Evolutionary conservation across 495 filamentous ascomycete species (phyloP).

Genomic region (Ascobolus immersus): DNA sequence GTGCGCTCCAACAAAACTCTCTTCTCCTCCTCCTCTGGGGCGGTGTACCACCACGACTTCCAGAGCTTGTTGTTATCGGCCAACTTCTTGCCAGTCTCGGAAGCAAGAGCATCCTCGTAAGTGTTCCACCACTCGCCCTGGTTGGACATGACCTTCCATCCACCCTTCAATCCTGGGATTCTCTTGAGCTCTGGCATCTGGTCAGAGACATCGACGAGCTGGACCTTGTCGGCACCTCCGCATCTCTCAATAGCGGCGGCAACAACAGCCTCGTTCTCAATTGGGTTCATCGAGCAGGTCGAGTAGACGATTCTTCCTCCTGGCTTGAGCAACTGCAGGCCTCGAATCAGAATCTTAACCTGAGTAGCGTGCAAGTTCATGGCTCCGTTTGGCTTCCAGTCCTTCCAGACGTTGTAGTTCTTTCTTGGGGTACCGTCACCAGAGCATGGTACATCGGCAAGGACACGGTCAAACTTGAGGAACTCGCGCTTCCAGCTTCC

Average conservation of each 20-base stretch:
- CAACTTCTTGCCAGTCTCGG: slow-evolving; percentile 7
- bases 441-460: slow-evolving; percentile 91
- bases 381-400: slow-evolving; percentile 66
- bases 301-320: slow-evolving; percentile 89
- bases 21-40: slow-evolving; percentile 27
- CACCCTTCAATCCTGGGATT: slow-evolving; percentile 34
- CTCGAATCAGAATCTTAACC: slow-evolving; percentile 68
- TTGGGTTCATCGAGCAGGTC: slow-evolving; percentile 90
- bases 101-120: slow-evolving; percentile 39
- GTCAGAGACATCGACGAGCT: slow-evolving; percentile 56
- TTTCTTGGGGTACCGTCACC: slow-evolving; percentile 83
- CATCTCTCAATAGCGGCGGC: slow-evolving; percentile 66
- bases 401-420: slow-evolving; percentile 78
- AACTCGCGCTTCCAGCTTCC: slow-evolving; percentile 31
- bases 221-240: slow-evolving; percentile 56
- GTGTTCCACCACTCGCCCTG: slow-evolving; percentile 44
- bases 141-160: slow-evolving; percentile 79
- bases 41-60: slow-evolving; percentile 53
- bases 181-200: slow-evolving; percentile 53
- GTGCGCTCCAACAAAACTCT: slow-evolving; percentile 61
- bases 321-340: slow-evolving; percentile 86
- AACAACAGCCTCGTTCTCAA: slow-evolving; percentile 92
- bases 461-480: slow-evolving; percentile 85
- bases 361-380: slow-evolving; percentile 67
- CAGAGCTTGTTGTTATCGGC: slow-evolving; percentile 38